These are phyloP conservation scores for Vitis vinifera DNA, from an alignment of 164 flowering plant species.

Conservation along the genomic window DNA sequence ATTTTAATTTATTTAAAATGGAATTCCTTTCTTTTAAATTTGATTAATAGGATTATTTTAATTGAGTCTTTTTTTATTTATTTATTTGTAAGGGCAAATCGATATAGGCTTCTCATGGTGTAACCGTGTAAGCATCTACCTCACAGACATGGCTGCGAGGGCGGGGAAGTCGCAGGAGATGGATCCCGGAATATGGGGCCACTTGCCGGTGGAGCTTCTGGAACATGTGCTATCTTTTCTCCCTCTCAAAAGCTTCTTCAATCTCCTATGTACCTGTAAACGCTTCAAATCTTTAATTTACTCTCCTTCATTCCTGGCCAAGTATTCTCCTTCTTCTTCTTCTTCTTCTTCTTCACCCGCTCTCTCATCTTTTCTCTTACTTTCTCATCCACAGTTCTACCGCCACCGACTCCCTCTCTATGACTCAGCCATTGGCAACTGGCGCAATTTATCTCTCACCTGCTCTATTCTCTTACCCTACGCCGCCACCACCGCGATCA, in stretches of 20 bases:
- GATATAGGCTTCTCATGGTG: too few species aligned
- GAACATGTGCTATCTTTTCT: slow-evolving; percentile 58
- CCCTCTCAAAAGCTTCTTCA: slow-evolving; percentile 48
- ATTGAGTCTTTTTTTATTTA: too few species aligned
- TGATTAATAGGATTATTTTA: too few species aligned
- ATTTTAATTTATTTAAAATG: too few species aligned
- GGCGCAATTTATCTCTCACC: slow-evolving; percentile 44
- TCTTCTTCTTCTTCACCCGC: slow-evolving; percentile 26
- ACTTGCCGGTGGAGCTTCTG: slow-evolving; percentile 56
- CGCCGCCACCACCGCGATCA: slow-evolving; percentile 4
- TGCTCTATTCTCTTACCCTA: slow-evolving; percentile 22
- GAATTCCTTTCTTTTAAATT: too few species aligned
- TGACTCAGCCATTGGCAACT: slow-evolving; percentile 36
- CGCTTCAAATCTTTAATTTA: slow-evolving; percentile 57
- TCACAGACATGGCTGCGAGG: too few species aligned
- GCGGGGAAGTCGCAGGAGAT: slow-evolving; percentile 21
- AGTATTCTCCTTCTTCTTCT: slow-evolving; percentile 15
- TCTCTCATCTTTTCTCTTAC: slow-evolving; percentile 52
- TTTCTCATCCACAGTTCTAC: slow-evolving; percentile 60
- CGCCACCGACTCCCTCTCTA: slow-evolving; percentile 35
- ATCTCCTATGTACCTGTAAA: slow-evolving; percentile 63
- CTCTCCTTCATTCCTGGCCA: slow-evolving; percentile 56
- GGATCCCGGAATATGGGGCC: slow-evolving; percentile 71
- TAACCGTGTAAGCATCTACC: too few species aligned
- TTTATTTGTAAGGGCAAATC: too few species aligned